These are phyloP conservation scores for slime mould (Dictyostelium discoideum) DNA, from an alignment of 78 protist genomes.

Conservation along the genomic window DNA sequence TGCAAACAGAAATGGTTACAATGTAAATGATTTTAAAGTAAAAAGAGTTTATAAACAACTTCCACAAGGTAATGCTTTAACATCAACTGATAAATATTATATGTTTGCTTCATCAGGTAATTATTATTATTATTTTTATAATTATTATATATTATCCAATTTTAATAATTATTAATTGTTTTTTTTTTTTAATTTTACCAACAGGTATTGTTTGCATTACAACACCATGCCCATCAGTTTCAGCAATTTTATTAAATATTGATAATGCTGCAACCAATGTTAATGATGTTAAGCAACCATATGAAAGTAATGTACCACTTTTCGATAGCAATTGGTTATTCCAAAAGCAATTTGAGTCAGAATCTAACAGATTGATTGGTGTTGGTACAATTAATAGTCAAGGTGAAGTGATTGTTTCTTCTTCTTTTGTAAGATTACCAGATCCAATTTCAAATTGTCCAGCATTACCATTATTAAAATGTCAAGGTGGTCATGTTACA, in stretches of 20 bases:
- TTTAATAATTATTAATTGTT: too few species aligned
- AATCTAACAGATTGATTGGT: background rate
- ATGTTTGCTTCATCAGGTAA: background rate
- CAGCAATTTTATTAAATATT: background rate
- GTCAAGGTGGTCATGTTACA: background rate
- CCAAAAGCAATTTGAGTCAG: background rate
- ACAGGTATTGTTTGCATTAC: background rate
- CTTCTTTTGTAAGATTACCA: background rate
- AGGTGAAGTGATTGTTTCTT: background rate
- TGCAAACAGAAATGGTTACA: background rate
- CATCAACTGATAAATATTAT: background rate
- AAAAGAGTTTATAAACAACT: background rate
- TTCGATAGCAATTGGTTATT: background rate
- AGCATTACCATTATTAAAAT: background rate
- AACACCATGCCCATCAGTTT: slow-evolving; percentile 17
- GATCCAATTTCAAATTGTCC: background rate
- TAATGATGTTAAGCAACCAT: background rate
- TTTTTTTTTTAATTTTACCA: too few species aligned
- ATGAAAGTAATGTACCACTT: background rate
- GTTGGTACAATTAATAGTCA: background rate
- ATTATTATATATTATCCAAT: background rate
- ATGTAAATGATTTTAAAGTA: background rate
- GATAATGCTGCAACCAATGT: background rate
- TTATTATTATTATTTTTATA: background rate
- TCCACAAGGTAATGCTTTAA: background rate